Evolutionary conservation across 306 rosid species (phyloP).

Genomic region (Gleditsia sinensis): DNA sequence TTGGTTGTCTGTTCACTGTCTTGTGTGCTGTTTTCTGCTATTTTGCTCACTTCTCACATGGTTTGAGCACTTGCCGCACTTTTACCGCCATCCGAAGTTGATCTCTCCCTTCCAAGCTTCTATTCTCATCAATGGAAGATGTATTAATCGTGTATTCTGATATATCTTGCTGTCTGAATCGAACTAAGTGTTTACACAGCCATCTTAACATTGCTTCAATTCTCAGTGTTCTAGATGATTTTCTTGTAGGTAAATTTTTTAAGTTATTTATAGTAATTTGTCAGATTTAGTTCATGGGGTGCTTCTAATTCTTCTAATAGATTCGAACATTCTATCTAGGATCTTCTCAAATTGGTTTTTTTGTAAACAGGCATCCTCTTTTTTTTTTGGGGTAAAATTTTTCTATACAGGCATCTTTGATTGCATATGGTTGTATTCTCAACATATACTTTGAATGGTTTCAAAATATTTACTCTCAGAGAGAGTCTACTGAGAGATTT

Average conservation of each 20-base stretch:
- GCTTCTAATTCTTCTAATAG: conserved; percentile 19
- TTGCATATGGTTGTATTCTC: too few species aligned
- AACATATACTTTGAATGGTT: neutral
- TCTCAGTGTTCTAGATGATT: conserved; percentile 32
- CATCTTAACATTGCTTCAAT: conserved; percentile 27
- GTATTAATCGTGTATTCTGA: conserved; percentile 21
- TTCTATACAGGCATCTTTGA: neutral
- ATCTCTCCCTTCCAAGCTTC: neutral
- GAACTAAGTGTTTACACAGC: conserved; percentile 28
- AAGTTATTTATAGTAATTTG: neutral
- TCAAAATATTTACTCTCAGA: neutral
- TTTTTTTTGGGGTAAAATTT: conserved; percentile 8
- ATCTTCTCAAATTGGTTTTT: conserved; percentile 28
- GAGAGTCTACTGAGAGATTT: conserved; percentile 11
- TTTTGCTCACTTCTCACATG: neutral
- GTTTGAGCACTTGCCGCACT: too few species aligned
- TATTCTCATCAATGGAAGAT: conserved; percentile 22
- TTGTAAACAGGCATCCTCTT: neutral
- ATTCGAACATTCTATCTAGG: conserved; percentile 26
- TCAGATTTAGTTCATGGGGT: conserved; percentile 23
- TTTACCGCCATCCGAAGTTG: too few species aligned
- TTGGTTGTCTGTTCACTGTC: conserved; percentile 27
- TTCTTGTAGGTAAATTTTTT: conserved; percentile 32
- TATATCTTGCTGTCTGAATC: conserved; percentile 25
- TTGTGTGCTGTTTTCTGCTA: conserved; percentile 31